Conservation (phyloP, 495 filamentous ascomycete species). For the Aspergillus homomorphus region DNA sequence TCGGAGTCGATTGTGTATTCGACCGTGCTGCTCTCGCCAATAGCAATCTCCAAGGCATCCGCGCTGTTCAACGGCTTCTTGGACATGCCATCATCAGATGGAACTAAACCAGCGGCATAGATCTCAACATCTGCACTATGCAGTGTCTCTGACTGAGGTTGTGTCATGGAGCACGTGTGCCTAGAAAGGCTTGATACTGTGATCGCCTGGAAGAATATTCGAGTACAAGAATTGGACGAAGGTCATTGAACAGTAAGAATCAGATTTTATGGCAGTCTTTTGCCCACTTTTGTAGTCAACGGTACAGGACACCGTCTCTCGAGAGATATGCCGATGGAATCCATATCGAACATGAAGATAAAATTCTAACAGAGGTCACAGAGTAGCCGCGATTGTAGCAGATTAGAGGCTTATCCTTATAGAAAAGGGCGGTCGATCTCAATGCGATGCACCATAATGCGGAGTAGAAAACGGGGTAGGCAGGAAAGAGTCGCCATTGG, state of each 20-base stretch:
- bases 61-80: conserved; percentile 14
- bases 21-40: conserved; percentile 12
- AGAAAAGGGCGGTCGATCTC: background rate
- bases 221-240: background rate
- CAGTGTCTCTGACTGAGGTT: conserved; percentile 41
- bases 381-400: too few relatives aligned
- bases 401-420: background rate
- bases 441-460: background rate
- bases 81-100: background rate
- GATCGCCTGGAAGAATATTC: background rate
- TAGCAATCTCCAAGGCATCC: conserved; percentile 17
- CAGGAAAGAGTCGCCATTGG: conserved; percentile 13
- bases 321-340: conserved; percentile 38
- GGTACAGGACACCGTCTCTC: background rate
- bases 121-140: conserved; percentile 10
- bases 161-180: conserved; percentile 55
- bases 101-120: background rate
- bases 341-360: conserved; percentile 33
- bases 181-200: background rate
- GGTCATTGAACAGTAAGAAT: background rate
- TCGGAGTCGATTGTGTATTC: conserved; percentile 18
- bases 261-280: background rate
- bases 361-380: background rate
- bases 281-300: background rate
- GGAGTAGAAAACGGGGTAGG: background rate